These are phyloP conservation scores for Haematococcus lacustris DNA, from an alignment of 139 green algal genomes.

Conservation along the genomic window DNA sequence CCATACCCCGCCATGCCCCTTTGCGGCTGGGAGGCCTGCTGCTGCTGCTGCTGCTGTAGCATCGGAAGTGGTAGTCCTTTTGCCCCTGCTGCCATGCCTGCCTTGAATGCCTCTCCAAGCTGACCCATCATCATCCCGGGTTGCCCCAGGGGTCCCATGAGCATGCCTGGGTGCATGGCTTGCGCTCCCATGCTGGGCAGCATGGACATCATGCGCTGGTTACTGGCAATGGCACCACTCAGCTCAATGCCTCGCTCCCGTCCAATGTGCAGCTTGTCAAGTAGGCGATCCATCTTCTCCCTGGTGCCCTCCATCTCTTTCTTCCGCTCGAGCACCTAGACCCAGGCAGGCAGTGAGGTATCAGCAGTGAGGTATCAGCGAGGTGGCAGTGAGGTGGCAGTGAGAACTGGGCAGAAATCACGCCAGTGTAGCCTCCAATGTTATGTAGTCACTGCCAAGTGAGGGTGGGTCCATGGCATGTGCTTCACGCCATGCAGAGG, in stretches of 20 bases:
- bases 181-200: conserved; percentile 6
- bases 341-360: too few species aligned
- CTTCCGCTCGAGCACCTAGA: conserved; percentile 65
- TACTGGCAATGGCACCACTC: conserved; percentile 39
- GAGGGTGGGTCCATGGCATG: too few species aligned
- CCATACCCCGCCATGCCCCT: not conserved
- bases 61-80: not conserved
- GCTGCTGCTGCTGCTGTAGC: not conserved
- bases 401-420: too few species aligned
- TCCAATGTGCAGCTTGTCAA: conserved; percentile 60
- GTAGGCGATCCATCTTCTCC: conserved; percentile 63
- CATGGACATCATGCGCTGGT: conserved; percentile 25
- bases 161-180: not conserved
- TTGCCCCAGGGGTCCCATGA: not conserved
- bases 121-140: too few species aligned
- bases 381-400: too few species aligned
- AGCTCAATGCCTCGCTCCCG: conserved; percentile 54
- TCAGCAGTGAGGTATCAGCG: too few species aligned
- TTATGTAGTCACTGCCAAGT: too few species aligned
- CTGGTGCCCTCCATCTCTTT: conserved; percentile 63
- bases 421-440: too few species aligned
- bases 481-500: too few species aligned
- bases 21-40: not conserved
- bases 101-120: too few species aligned
- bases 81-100: too few species aligned